Conservation (phyloP, 345 rosid genomes). For the Pugionium dolabratum region DNA sequence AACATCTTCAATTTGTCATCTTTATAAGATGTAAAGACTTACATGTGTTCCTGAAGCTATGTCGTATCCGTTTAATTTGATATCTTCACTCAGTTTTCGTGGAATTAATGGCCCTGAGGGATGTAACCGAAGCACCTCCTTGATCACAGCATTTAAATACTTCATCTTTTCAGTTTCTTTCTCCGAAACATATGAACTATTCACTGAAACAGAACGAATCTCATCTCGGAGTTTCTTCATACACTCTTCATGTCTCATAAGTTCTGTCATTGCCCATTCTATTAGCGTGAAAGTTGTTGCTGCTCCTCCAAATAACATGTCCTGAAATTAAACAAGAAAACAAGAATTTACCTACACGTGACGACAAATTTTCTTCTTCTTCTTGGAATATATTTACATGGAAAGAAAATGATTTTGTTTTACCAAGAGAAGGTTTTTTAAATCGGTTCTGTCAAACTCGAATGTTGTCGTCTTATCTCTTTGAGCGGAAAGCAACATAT, state of each 20-base stretch:
- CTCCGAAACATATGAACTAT: conserved; percentile 6
- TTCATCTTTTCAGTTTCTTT: conserved; percentile 33
- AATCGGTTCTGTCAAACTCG: neutral
- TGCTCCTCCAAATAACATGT: conserved; percentile 35
- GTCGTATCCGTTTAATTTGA: conserved; percentile 35
- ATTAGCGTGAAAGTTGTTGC: conserved; percentile 28
- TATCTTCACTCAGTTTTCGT: conserved; percentile 19
- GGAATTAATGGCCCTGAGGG: conserved; percentile 43
- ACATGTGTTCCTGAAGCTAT: conserved; percentile 32
- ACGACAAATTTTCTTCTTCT: no score
- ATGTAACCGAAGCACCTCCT: conserved; percentile 38
- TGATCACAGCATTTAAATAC: conserved; percentile 38
- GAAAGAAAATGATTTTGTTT: no score
- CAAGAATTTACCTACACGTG: no score
- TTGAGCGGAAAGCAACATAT: conserved; percentile 24
- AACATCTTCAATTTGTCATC: no score
- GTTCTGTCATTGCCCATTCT: conserved; percentile 48
- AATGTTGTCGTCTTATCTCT: conserved; percentile 28
- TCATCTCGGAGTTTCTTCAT: conserved; percentile 37
- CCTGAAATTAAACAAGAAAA: conserved; percentile 21
- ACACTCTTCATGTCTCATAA: conserved; percentile 32
- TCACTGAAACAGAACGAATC: neutral
- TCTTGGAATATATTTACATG: no score
- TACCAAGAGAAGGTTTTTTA: no score
- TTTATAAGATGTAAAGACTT: no score